Evolutionary conservation across 108 stramenopile genomes (phyloP), one percentile per base, ranked within the genome.

Genomic region (Chaetoceros muelleri): DNA sequence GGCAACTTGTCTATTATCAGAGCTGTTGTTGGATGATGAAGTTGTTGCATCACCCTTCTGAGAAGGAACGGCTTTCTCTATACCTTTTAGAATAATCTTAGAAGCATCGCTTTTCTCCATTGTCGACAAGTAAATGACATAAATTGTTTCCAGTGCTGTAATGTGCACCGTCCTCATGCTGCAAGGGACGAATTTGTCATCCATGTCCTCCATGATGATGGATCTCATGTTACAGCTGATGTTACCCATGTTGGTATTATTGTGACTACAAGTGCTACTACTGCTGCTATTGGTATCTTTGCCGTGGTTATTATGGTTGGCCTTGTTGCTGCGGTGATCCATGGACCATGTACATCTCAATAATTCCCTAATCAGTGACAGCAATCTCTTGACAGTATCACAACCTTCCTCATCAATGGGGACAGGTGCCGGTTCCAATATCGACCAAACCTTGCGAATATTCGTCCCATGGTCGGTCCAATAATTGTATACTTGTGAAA

Each of bases 381-480:
- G 23, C 5, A 13, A 8, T 22, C 24, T 16, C 49, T 51, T 40
- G 34, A 40, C 8, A 5, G 8, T 40, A 40, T 10, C 5, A 5
- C 5, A 40, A 10, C 13, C 63, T 7, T 62, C 53, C 20, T 55
- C 55, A 10, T 68, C 68, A 26, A 70, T 59, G 26, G 87, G 79
- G 25, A 53, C 31, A 0, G 75, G 65, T 51, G 78, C 72, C 27
- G 83, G 76, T 26, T 81, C 69, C 2, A 85, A 56, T 22, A 92
- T 65, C 59, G 71, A 58, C 84, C 84, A 82, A 1, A 87, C 57
- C 29, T 45, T 57, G 7, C 51, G 53, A 18, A 46, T 24, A 47
- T 70, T 54, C 10, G 54, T 45, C 28, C 57, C 57, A 30, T 65
- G 55, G 28, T 62, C 44, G 2, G 76, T 78, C 83, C 85, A 92